These are phyloP conservation scores for Boletus rubroflammeus DNA, from an alignment of 768 basidiomycete species.

Conservation along the genomic window DNA sequence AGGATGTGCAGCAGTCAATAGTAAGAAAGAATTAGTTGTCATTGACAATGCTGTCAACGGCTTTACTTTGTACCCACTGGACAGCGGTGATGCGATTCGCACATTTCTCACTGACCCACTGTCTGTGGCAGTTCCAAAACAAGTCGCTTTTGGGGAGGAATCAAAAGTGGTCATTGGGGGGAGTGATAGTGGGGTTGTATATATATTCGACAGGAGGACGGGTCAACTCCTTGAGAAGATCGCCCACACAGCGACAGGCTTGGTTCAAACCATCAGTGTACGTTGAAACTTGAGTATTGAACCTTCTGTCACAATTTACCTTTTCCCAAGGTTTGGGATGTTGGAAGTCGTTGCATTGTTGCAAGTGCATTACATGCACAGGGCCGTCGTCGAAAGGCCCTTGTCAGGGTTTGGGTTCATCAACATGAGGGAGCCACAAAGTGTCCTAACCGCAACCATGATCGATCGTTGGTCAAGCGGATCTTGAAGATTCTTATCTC, in stretches of 20 bases:
- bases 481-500: not conserved
- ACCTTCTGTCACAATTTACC: not conserved
- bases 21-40: not conserved
- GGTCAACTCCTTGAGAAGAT: not conserved
- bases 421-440: no score
- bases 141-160: slow-evolving; percentile 9
- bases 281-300: no score
- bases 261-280: not conserved
- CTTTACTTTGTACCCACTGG: slow-evolving; percentile 4
- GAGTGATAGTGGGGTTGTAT: slow-evolving; percentile 2
- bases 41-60: slow-evolving; percentile 7
- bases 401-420: not conserved
- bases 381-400: not conserved
- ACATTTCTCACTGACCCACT: not conserved
- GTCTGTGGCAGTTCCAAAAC: not conserved
- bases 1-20: slow-evolving; percentile 1
- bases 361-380: not conserved
- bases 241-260: not conserved
- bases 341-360: not conserved
- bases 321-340: not conserved
- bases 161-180: slow-evolving; percentile 3
- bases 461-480: not conserved
- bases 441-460: no score
- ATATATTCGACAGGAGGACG: slow-evolving; percentile 3
- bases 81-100: not conserved